phyloP scores from a whole-genome alignment of 2,329 filamentous ascomycete genomes.

The Xylogone sp. region DNA sequence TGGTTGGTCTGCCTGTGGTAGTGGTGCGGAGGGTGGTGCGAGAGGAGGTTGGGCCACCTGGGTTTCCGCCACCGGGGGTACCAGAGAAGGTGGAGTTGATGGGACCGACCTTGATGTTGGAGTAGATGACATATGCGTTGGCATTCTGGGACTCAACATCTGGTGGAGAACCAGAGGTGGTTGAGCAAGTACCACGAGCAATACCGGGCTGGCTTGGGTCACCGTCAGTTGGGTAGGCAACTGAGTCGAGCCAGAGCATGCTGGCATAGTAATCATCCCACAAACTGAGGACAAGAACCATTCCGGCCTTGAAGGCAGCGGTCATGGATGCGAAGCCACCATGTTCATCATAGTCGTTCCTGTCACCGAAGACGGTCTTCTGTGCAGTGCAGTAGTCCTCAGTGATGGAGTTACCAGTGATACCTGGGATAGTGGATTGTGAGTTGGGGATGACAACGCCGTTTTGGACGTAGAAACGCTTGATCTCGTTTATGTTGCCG shows the following conservation, averaged over 20 bases:
- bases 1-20: constrained; percentile 1
- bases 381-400: constrained; percentile 51
- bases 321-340: constrained; percentile 56
- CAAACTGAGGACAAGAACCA: constrained; percentile 62
- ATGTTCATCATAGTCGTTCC: constrained; percentile 45
- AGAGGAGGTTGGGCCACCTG: constrained; percentile 1
- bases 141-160: constrained; percentile 43
- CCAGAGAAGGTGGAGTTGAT: constrained; percentile 25
- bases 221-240: constrained; percentile 48
- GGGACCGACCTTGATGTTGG: constrained; percentile 28
- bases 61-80: background rate
- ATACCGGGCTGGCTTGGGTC: constrained; percentile 41
- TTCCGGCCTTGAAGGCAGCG: constrained; percentile 48
- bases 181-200: constrained; percentile 51
- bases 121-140: constrained; percentile 38
- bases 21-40: constrained; percentile 3
- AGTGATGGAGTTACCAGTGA: constrained; percentile 50
- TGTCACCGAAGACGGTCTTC: constrained; percentile 53
- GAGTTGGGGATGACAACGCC: constrained; percentile 50
- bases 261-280: constrained; percentile 55
- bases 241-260: constrained; percentile 73
- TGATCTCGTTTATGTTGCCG: constrained; percentile 49
- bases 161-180: constrained; percentile 46
- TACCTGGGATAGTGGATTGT: constrained; percentile 38
- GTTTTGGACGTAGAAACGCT: constrained; percentile 53